Evolutionary conservation across 192 early-diverging fungal genomes (phyloP), one percentile per base, ranked within the genome.

Genomic region (Coemansia sp.): DNA sequence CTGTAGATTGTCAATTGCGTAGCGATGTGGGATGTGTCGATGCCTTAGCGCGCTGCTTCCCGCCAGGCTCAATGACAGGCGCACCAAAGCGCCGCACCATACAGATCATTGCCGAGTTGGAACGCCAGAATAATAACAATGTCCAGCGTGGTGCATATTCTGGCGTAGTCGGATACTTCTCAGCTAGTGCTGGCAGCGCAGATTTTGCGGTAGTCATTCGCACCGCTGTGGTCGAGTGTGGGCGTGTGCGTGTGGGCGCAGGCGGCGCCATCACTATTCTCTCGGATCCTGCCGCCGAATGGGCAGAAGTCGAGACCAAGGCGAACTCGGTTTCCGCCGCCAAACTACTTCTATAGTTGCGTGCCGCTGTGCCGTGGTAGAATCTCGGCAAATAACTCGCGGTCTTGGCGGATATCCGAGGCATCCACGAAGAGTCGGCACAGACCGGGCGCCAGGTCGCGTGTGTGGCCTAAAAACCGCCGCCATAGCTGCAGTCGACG

Each of bases 21-120:
- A 71, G 64, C 5, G 69, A 81, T 10, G 69, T 93, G 1, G 88
- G 87, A 49, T 78, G 78, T 26, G 87, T 94, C 0, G 85, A 88
- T 26, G 91, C 89, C 2, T 65, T 96, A 16, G 82, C 79, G 34
- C 82, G 84, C 10, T 90, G 90, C 49, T 98, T 98, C 56, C 96
- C 96, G 22, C 96, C 96, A 0, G 94, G 94, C 0, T 96, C 94
- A 0, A 97, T 98, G 95, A 98, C 97, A 0, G 97, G 97, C 7
- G 97, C 97, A 0, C 97, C 97, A 4, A 98, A 98, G 69, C 70
- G 86, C 8, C 85, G 97, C 41, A 92, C 93, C 0, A 82, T 93
- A 32, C 85, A 90, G 51, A 68, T 97, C 4, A 71, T 98, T 25
- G 88, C 91, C 34, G 62, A 71, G 10, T 83, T 96, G 54, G 94